Base-by-base conservation (phyloP, 306 rosid species). In the Gillenia trifoliata region DNA sequence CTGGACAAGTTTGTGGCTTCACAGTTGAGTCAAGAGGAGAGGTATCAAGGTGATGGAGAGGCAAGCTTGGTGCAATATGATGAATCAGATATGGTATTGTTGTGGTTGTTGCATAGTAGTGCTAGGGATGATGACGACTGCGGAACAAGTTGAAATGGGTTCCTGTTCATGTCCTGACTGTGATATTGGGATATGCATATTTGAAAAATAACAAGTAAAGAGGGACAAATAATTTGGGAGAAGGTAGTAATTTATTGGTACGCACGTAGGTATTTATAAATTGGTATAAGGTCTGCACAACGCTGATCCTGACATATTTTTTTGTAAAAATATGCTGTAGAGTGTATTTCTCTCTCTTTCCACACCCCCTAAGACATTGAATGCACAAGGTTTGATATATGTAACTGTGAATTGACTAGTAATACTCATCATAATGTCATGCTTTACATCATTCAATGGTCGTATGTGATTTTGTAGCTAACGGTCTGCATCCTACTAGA, bases 1-100 rank as follows among this genome's bases (percentile, higher is more conserved):
- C 83, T 94, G 74, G 98, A 94, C 82, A 94, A 91, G 88, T 94
- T 94, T 77, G 98, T 94, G 45, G 98, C 98, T 64, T 94, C 98
- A 20, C 97, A 94, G 26, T 66, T 92, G 86, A 92, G 97, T 77
- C 93, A 86, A 34, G 97, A 72, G 57, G 87, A 84, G n/a, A 77
- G 84, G 72, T 78, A 72, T 71, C 87, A 81, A 22, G 88, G 76
- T 10, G 71, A 73, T 50, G 87, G 85, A 71, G 78, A 86, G 40
- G 74, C 88, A 49, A 75, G 88, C 72, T 91, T 77, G 97, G 82
- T 13, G 61, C 38, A 29, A 60, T n/a, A 71, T 19, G 71, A 60
- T 20, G 73, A 72, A 75, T 80, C 82, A 3, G 85, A 89, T 29
- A 76, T 85, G 89, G 70, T 89, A 45, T 57, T 88, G 82, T 50